These are phyloP conservation scores for Volutella citrinella DNA, from an alignment of 2,329 filamentous ascomycete genomes.

Conservation along the genomic window DNA sequence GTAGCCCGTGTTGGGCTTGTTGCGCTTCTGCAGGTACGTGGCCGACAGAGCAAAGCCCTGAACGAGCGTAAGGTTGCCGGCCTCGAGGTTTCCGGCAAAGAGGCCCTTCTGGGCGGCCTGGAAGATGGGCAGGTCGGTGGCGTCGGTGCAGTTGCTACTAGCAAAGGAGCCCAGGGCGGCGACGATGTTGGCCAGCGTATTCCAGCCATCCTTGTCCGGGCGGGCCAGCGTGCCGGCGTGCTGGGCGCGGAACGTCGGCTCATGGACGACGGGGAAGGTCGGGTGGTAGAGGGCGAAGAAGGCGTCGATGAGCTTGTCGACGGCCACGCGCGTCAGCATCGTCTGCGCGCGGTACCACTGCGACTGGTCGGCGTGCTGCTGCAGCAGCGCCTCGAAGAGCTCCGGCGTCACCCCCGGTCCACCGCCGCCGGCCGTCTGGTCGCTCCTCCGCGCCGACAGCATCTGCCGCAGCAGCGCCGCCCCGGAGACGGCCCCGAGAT, in stretches of 20 bases:
- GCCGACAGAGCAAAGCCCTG: constrained; percentile 10
- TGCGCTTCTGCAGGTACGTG: constrained; percentile 13
- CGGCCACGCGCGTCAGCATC: constrained; percentile 13
- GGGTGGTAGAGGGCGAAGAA: constrained; percentile 14
- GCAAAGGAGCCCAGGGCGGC: constrained; percentile 11
- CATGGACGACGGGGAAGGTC: constrained; percentile 12
- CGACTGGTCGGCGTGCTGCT: constrained; percentile 13
- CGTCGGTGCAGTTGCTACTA: constrained; percentile 6
- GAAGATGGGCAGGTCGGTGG: constrained; percentile 8
- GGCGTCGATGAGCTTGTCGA: constrained; percentile 11
- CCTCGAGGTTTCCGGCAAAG: constrained; percentile 13
- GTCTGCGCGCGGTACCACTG: constrained; percentile 17
- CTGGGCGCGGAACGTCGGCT: constrained; percentile 15
- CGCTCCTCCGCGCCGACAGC: constrained; percentile 11
- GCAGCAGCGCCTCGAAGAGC: constrained; percentile 13
- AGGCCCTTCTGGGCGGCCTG: constrained; percentile 11
- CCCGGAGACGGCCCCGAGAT: constrained; percentile 13
- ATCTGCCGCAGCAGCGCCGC: constrained; percentile 14
- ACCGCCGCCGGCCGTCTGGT: constrained; percentile 14
- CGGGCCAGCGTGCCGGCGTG: constrained; percentile 9
- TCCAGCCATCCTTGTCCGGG: constrained; percentile 12
- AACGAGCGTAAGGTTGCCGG: constrained; percentile 12
- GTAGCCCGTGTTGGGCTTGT: constrained; percentile 13
- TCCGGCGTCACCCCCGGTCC: constrained; percentile 11
- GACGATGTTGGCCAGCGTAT: constrained; percentile 8